Evolutionary conservation across 2,329 filamentous ascomycete species (phyloP).

Genomic region (Microdochium bolleyi): DNA sequence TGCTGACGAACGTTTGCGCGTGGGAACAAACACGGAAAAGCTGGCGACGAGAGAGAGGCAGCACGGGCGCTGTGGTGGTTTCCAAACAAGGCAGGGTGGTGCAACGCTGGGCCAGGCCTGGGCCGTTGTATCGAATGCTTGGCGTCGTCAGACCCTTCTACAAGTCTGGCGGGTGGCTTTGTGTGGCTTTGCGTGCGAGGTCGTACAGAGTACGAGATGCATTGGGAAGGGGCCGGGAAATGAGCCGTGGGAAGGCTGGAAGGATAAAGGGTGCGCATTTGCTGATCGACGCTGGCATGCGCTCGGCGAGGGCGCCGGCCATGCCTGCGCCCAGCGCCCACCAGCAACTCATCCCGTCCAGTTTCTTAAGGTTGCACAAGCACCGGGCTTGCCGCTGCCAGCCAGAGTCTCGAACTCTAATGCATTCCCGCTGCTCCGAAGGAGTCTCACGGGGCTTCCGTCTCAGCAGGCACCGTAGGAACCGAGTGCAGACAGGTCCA

Average conservation of each 20-base stretch:
- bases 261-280: not conserved
- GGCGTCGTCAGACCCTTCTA: not conserved
- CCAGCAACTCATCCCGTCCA: too few species aligned
- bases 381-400: too few species aligned
- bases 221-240: not conserved
- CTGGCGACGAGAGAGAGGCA: not conserved
- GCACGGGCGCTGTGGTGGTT: not conserved
- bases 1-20: too few species aligned
- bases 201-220: not conserved
- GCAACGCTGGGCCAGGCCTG: conserved; percentile 1
- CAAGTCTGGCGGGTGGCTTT: not conserved
- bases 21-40: not conserved
- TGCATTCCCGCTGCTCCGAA: too few species aligned
- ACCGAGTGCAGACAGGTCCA: too few species aligned
- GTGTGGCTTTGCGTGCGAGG: not conserved
- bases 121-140: conserved; percentile 6
- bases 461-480: too few species aligned
- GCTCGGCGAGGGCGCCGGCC: too few species aligned
- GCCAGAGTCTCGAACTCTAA: too few species aligned
- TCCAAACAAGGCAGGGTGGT: not conserved
- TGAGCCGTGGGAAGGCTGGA: not conserved
- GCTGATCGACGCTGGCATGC: not conserved
- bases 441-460: too few species aligned
- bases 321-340: too few species aligned
- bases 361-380: not conserved